Base-by-base conservation (phyloP, 2,329 filamentous ascomycete species). In the Fusarium sacchari region DNA sequence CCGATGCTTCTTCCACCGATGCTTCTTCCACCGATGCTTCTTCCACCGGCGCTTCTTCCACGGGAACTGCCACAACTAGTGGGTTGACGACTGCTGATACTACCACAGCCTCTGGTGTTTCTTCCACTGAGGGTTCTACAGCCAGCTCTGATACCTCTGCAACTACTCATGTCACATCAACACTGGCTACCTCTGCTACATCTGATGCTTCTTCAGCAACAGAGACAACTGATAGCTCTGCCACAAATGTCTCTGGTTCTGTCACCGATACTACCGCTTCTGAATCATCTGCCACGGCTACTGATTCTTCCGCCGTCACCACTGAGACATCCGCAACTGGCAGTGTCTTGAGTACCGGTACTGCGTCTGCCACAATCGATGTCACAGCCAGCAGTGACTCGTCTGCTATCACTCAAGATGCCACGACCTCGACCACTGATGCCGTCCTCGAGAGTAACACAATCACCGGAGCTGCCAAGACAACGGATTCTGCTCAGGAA, bases 171-270 rank as follows among this genome's bases (percentile, higher is more conserved):
- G 67, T 63, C 22, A 69, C 74, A 12, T 67, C 70, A 22, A 73
- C 73, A 30, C 74, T 62, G 26, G 47, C 53, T 34, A 20, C 32
- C 30, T 52, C 30, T 18, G 12, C 14, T 9, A n/a, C 56, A 20
- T 32, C 52, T 17, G 50, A 65, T 40, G 36, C 26, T 14, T 34
- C 64, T 36, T 64, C 50, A 20, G 43, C 43, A 18, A 34, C 42
- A 18, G 60, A 74, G 37, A 71, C 71, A 36, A 73, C 73, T 46
- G 74, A 63, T 49, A 56, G 61, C 26, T 75, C 75, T 37, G 67
- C 69, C 26, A 75, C 75, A 42, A 72, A 68, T 34, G 55, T 56
- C 49, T 64, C 49, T 20, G 60, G 56, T 8, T 69, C 75, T 28
- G 59, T 67, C 28, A 57, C 62, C 14, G 47, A 34, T 7, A 52